Evolutionary conservation across 2,329 filamentous ascomycete species (phyloP).

Genomic region (Incumbomyces delicatus): DNA sequence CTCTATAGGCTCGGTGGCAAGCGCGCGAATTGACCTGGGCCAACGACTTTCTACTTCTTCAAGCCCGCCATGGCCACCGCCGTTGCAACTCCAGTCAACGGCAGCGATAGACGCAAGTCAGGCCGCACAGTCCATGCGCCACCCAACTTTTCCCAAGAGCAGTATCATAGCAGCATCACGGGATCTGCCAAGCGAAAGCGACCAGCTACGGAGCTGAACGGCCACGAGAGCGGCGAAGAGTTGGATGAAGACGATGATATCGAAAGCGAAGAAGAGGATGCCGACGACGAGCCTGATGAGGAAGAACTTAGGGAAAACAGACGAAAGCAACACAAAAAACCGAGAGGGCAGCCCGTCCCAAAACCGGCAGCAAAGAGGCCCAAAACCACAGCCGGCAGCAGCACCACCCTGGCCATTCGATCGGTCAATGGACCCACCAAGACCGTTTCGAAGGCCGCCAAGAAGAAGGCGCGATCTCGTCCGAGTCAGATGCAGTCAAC

Average conservation of each 20-base stretch:
- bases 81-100: conserved; percentile 2
- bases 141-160: conserved; percentile 31
- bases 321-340: conserved; percentile 27
- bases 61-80: conserved; percentile 1
- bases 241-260: conserved; percentile 20
- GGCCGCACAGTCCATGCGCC: conserved; percentile 34
- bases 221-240: conserved; percentile 22
- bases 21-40: no score
- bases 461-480: conserved; percentile 42
- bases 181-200: conserved; percentile 43
- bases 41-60: no score
- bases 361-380: conserved; percentile 45
- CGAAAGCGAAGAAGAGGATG: conserved; percentile 21
- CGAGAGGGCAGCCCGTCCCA: conserved; percentile 26
- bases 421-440: conserved; percentile 37
- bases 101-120: conserved; percentile 33
- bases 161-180: conserved; percentile 23
- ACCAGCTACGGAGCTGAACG: conserved; percentile 27
- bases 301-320: conserved; percentile 39
- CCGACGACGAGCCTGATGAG: conserved; percentile 33
- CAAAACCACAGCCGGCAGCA: conserved; percentile 41
- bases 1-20: no score
- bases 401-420: conserved; percentile 45
- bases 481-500: conserved; percentile 44
- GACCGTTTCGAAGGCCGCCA: conserved; percentile 27